Evolutionary conservation across 352 stramenopile species (phyloP).

Genomic region (Elongisporangium undulatum): DNA sequence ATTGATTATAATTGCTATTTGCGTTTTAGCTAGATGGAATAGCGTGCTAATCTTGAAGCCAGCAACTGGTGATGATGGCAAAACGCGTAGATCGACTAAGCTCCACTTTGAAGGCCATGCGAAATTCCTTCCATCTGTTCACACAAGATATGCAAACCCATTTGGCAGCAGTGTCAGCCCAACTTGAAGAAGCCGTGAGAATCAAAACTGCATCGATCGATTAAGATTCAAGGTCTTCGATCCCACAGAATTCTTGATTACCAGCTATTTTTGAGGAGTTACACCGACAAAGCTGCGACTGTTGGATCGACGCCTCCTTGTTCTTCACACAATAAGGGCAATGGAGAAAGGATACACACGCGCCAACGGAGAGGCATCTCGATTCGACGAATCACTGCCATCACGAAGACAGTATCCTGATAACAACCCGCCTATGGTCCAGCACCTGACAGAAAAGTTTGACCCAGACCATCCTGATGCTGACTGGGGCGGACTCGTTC

Average conservation of each 20-base stretch:
- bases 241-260: background rate
- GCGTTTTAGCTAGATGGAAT: too few relatives aligned
- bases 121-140: conserved; percentile 54
- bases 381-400: conserved; percentile 11
- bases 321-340: conserved; percentile 1
- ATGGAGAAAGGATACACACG: conserved; percentile 49
- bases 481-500: conserved; percentile 68
- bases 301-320: background rate
- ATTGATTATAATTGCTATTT: background rate
- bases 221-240: background rate
- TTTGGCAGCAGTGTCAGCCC: conserved; percentile 40
- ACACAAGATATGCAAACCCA: conserved; percentile 44
- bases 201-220: background rate
- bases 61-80: conserved; percentile 5
- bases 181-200: conserved; percentile 29
- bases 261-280: background rate
- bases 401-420: background rate
- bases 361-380: conserved; percentile 25
- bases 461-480: conserved; percentile 69
- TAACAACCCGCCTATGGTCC: conserved; percentile 26
- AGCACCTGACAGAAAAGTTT: conserved; percentile 61
- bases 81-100: conserved; percentile 33
- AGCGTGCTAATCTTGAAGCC: background rate
- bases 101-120: conserved; percentile 36
- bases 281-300: background rate